Evolutionary conservation across 2,329 filamentous ascomycete species (phyloP).

Genomic region (Cordyceps militaris): DNA sequence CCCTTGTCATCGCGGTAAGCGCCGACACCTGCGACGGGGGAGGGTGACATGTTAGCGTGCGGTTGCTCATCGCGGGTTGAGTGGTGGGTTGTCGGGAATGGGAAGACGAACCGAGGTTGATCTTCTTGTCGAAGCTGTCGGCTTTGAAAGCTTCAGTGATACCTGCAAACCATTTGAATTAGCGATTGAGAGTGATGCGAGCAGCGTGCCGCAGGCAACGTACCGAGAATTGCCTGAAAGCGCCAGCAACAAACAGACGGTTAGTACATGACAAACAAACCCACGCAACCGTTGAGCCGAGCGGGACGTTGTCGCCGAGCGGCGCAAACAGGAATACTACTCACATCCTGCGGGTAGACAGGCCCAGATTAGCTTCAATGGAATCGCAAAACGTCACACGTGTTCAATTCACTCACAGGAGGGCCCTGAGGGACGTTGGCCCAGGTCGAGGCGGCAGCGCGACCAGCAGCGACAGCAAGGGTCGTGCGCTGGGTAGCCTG

Average conservation of each 20-base stretch:
- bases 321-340: slow-evolving; percentile 16
- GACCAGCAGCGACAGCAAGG: slow-evolving; percentile 36
- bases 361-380: slow-evolving; percentile 15
- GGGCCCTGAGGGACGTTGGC: slow-evolving; percentile 86
- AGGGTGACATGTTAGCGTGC: not conserved
- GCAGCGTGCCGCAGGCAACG: slow-evolving; percentile 18
- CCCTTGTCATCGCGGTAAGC: slow-evolving; percentile 97
- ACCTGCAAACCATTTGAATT: slow-evolving; percentile 38
- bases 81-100: slow-evolving; percentile 7
- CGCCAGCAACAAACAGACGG: not conserved
- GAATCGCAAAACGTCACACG: not conserved
- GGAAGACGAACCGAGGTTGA: slow-evolving; percentile 72
- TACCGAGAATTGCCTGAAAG: slow-evolving; percentile 68
- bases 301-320: slow-evolving; percentile 14
- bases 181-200: slow-evolving; percentile 14
- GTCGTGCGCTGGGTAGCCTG: slow-evolving; percentile 37
- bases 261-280: slow-evolving; percentile 12
- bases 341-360: slow-evolving; percentile 29
- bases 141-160: slow-evolving; percentile 99
- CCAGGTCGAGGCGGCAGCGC: slow-evolving; percentile 72
- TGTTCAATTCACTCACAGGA: slow-evolving; percentile 56
- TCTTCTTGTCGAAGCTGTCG: slow-evolving; percentile 88
- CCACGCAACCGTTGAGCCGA: slow-evolving; percentile 17
- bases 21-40: slow-evolving; percentile 61
- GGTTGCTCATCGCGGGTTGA: slow-evolving; percentile 1